Conservation (phyloP, 2,329 filamentous ascomycete genomes). For the Colletotrichum sp. region DNA sequence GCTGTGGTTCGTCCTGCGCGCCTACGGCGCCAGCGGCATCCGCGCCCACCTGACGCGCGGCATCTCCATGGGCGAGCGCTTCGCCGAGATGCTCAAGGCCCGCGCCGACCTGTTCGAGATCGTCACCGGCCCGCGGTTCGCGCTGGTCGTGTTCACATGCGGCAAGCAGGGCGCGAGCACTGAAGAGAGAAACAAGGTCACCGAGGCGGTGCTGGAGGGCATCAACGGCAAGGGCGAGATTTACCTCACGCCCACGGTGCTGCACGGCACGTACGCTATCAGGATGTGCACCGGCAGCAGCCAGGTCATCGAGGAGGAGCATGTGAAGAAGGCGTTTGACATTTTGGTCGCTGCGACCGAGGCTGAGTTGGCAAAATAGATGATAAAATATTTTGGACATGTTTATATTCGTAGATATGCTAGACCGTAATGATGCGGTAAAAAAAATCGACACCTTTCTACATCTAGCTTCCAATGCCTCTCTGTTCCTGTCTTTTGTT, state of each 20-base stretch:
- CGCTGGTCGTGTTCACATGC: conserved; percentile 77
- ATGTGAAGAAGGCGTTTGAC: conserved; percentile 76
- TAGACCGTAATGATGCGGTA: neutral
- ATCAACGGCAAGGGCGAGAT: conserved; percentile 79
- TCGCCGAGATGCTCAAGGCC: conserved; percentile 63
- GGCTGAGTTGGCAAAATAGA: conserved; percentile 43
- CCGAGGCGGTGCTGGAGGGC: conserved; percentile 75
- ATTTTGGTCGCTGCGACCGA: conserved; percentile 71
- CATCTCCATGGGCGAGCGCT: conserved; percentile 71
- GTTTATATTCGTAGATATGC: neutral
- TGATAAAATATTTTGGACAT: neutral
- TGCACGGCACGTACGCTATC: conserved; percentile 78
- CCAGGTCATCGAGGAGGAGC: conserved; percentile 71
- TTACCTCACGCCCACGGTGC: conserved; percentile 79
- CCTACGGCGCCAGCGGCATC: conserved; percentile 79
- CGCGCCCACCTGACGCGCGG: conserved; percentile 74
- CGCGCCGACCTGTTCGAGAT: conserved; percentile 77
- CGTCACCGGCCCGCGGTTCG: conserved; percentile 76
- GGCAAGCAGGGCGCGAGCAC: conserved; percentile 34
- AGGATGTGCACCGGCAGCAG: conserved; percentile 78
- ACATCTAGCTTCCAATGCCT: neutral
- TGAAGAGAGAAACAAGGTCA: conserved; percentile 68
- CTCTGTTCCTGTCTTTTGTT: neutral
- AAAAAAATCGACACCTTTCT: neutral
- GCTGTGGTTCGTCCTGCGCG: conserved; percentile 92